These are phyloP conservation scores for Metarhizium guizhouense DNA, from an alignment of 2,329 filamentous ascomycete species.

Conservation along the genomic window DNA sequence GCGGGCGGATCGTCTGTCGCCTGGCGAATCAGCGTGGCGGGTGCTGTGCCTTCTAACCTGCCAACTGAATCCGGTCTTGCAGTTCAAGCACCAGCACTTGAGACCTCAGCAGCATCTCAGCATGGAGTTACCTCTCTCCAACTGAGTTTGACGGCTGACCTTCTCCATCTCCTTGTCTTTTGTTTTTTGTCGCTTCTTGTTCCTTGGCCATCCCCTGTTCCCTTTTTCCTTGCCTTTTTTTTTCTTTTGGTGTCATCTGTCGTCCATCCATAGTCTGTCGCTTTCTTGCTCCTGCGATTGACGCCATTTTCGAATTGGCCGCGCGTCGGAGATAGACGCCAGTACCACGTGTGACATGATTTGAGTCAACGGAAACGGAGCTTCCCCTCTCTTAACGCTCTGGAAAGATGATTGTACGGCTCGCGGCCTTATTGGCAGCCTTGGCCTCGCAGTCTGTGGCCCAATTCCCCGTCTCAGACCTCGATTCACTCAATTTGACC, in stretches of 20 bases:
- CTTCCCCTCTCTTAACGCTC: neutral
- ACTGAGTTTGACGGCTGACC: neutral
- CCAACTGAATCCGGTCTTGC: too few species aligned
- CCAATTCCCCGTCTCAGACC: constrained; percentile 24
- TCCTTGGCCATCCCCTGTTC: neutral
- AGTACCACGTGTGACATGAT: constrained; percentile 3
- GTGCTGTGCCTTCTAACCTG: too few species aligned
- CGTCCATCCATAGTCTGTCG: neutral
- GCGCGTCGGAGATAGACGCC: neutral
- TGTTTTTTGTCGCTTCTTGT: neutral
- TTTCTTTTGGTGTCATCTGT: too few species aligned
- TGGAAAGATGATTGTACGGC: constrained; percentile 8
- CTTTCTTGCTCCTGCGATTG: neutral
- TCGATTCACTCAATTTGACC: constrained; percentile 33
- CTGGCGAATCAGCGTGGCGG: too few species aligned
- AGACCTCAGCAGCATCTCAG: too few species aligned
- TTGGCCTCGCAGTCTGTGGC: constrained; percentile 13
- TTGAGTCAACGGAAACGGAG: neutral
- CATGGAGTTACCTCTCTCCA: too few species aligned
- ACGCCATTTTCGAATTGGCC: neutral
- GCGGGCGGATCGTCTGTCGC: too few species aligned
- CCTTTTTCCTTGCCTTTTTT: too few species aligned
- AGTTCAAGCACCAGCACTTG: too few species aligned
- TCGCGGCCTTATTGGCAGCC: constrained; percentile 11
- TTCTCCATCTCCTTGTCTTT: neutral